Conservation (phyloP, 495 filamentous ascomycete genomes). For the Aspergillus cavernicola region DNA sequence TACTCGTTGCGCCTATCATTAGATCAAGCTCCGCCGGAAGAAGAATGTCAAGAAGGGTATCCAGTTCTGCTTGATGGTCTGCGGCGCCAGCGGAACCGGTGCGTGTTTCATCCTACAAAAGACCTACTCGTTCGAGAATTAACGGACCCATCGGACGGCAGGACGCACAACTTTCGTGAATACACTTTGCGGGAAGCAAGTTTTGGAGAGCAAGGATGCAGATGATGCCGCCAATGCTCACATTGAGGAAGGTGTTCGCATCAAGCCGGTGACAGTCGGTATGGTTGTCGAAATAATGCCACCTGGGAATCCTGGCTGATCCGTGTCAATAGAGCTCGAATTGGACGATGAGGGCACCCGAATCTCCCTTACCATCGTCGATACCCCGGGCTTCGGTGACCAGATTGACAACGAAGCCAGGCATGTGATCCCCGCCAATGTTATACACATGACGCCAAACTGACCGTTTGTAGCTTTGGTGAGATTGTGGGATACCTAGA, state of each 20-base stretch:
- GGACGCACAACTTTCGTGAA: conserved; percentile 99
- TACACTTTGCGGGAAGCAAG: conserved; percentile 93
- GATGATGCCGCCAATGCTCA: conserved; percentile 88
- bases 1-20: conserved; percentile 29
- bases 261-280: conserved; percentile 98
- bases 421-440: conserved; percentile 43
- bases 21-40: conserved; percentile 98
- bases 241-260: conserved; percentile 92
- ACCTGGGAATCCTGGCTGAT: not conserved
- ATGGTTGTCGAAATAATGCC: conserved; percentile 32
- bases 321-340: conserved; percentile 67
- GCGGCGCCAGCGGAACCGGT: conserved; percentile 98
- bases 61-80: conserved; percentile 99
- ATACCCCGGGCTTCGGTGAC: conserved; percentile 97
- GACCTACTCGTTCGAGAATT: conserved; percentile 22
- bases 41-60: conserved; percentile 99
- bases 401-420: conserved; percentile 99
- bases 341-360: conserved; percentile 97
- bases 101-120: conserved; percentile 30
- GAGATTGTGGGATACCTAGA: conserved; percentile 98
- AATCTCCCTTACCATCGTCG: conserved; percentile 95
- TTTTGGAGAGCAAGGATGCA: conserved; percentile 80
- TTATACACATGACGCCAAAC: not conserved
- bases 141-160: conserved; percentile 35
- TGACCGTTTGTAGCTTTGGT: conserved; percentile 64